A percentile compares a stretch with the other conserved stretches of the same genome.
Evolutionary conservation across 192 early-diverging fungal species (phyloP).

Genomic region (Linnemannia zychae): DNA sequence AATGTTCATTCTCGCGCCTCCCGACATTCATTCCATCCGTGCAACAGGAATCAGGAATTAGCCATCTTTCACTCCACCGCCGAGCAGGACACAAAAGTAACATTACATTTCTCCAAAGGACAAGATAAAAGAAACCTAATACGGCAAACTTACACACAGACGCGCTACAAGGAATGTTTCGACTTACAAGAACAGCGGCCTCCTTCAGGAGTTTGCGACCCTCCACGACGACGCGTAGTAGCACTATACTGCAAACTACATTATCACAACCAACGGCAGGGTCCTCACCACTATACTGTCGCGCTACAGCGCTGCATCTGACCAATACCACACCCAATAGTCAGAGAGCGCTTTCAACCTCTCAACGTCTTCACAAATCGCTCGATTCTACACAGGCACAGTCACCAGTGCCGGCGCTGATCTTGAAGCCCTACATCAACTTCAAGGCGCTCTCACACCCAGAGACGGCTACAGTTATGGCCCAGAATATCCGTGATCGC

Average conservation of each 20-base stretch:
- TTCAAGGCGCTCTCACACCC: slow-evolving; percentile 68
- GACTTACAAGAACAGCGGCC: neutral
- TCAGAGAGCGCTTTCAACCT: slow-evolving; percentile 1
- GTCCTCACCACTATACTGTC: neutral
- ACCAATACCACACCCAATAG: neutral
- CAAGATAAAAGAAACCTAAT: neutral
- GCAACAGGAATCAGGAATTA: too few relatives aligned
- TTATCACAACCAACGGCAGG: neutral
- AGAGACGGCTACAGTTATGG: slow-evolving; percentile 59
- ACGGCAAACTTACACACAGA: neutral
- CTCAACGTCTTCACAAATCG: neutral
- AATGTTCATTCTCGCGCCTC: too few relatives aligned
- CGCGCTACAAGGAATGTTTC: slow-evolving; percentile 3
- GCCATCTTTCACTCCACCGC: too few relatives aligned
- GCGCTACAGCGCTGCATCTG: neutral
- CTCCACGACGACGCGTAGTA: neutral
- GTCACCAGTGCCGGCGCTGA: slow-evolving; percentile 18
- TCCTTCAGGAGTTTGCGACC: slow-evolving; percentile 1
- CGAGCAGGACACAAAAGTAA: too few relatives aligned
- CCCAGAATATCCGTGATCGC: slow-evolving; percentile 63
- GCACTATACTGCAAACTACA: neutral
- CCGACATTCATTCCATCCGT: too few relatives aligned
- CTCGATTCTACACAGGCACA: neutral
- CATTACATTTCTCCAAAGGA: too few relatives aligned
- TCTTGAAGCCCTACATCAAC: slow-evolving; percentile 62